Percentiles rank a stretch among this genome's conserved stretches.
Evolutionary conservation across 1,139 yeast species (phyloP).

Genomic region (Arxiozyma bovina): DNA sequence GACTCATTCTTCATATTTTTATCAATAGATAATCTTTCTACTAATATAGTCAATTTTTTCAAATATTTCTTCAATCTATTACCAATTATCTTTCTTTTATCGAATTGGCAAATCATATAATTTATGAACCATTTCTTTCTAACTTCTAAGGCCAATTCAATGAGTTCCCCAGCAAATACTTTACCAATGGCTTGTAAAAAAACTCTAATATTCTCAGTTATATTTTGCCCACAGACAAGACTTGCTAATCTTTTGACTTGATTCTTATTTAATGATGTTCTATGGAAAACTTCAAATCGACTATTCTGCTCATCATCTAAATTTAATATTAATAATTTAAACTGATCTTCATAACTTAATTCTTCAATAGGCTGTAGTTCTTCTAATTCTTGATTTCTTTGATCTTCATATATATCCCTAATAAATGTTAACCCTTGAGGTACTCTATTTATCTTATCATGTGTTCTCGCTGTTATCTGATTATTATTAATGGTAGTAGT

Average conservation of each 20-base stretch:
- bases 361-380: slow-evolving; percentile 21
- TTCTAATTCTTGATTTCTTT: slow-evolving; percentile 8
- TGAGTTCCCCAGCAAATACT: slow-evolving; percentile 78
- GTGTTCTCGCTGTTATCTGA: slow-evolving; percentile 2
- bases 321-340: slow-evolving; percentile 58
- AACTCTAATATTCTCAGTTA: slow-evolving; percentile 76
- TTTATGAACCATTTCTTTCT: slow-evolving; percentile 48
- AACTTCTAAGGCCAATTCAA: slow-evolving; percentile 69
- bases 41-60: slow-evolving; percentile 22
- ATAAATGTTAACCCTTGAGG: slow-evolving; percentile 22
- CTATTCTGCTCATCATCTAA: slow-evolving; percentile 80
- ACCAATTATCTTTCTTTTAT: slow-evolving; percentile 29
- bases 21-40: slow-evolving; percentile 9
- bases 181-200: slow-evolving; percentile 82
- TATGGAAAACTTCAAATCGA: slow-evolving; percentile 76
- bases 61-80: slow-evolving; percentile 27
- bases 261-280: slow-evolving; percentile 71
- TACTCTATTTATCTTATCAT: slow-evolving; percentile 15
- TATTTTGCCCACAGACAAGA: slow-evolving; percentile 68
- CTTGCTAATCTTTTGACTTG: slow-evolving; percentile 78
- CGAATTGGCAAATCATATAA: slow-evolving; percentile 26
- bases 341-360: slow-evolving; percentile 43
- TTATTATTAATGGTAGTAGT: not conserved
- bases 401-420: slow-evolving; percentile 22
- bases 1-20: not conserved